Conservation (phyloP, 2,329 filamentous ascomycete species). For the Cladophialophora carrionii region DNA sequence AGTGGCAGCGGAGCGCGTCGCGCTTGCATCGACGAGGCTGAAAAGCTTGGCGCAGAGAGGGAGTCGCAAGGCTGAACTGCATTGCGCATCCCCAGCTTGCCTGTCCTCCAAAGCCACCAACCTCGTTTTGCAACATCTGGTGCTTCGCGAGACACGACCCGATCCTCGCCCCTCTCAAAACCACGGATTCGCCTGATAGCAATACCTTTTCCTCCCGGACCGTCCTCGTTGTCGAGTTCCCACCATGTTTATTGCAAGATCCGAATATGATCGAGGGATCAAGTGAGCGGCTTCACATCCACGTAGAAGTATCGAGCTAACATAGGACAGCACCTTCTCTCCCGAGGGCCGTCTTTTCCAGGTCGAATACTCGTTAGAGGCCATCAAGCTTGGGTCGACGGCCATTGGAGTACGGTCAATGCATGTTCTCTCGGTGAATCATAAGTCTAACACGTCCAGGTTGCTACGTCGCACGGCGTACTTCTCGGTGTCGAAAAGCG, state of each 20-base stretch:
- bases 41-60: conserved; percentile 8
- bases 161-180: not conserved
- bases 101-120: conserved; percentile 3
- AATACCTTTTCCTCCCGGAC: not conserved
- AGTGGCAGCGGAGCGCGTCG: conserved; percentile 4
- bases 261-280: conserved; percentile 99
- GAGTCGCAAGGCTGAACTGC: conserved; percentile 16
- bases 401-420: conserved; percentile 76
- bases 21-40: conserved; percentile 14
- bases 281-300: conserved; percentile 65
- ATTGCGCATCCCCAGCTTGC: conserved; percentile 20
- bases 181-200: not conserved
- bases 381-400: conserved; percentile 98
- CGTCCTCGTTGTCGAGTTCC: not conserved
- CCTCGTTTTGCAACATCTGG: not conserved
- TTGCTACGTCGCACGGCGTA: conserved; percentile 92
- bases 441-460: conserved; percentile 46
- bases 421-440: not conserved
- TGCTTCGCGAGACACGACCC: not conserved
- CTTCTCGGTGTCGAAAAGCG: conserved; percentile 98
- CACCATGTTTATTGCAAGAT: conserved; percentile 97
- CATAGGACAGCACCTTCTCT: conserved; percentile 81
- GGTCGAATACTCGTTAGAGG: conserved; percentile 99
- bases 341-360: conserved; percentile 99
- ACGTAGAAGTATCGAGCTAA: conserved; percentile 33